phyloP scores from a whole-genome alignment of 2,329 filamentous ascomycete genomes.

The Colletotrichum magnum region DNA sequence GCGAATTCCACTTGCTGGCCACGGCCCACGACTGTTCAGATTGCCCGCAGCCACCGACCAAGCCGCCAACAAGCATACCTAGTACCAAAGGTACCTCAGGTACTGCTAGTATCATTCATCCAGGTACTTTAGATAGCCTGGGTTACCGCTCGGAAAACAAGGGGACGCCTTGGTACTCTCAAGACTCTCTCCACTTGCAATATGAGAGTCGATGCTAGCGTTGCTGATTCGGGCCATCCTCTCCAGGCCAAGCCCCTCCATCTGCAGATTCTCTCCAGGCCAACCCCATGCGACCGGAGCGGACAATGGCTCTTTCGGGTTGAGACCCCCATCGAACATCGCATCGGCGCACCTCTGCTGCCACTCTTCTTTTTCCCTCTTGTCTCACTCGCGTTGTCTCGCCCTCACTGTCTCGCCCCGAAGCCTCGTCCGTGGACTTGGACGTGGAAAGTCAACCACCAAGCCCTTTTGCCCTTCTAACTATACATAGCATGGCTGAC shows the following conservation, averaged over 20 bases:
- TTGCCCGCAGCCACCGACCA: constrained; percentile 26
- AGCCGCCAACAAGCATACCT: not conserved
- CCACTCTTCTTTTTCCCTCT: not conserved
- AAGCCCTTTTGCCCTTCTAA: not conserved
- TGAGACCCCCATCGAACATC: constrained; percentile 7
- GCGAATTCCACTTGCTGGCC: constrained; percentile 9
- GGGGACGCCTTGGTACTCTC: constrained; percentile 8
- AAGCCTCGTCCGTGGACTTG: constrained; percentile 1
- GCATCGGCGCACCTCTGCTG: not conserved
- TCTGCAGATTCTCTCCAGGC: constrained; percentile 25
- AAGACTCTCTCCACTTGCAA: constrained; percentile 22
- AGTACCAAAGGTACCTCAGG: no score
- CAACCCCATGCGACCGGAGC: constrained; percentile 18
- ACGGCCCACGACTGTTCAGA: not conserved
- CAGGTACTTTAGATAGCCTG: constrained; percentile 3
- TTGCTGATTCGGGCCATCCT: constrained; percentile 32
- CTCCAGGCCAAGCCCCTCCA: constrained; percentile 29
- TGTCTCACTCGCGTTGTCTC: constrained; percentile 18
- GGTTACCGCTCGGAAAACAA: constrained; percentile 32
- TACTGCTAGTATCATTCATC: no score
- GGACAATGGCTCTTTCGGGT: constrained; percentile 25
- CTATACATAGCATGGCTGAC: not conserved
- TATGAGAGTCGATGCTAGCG: constrained; percentile 26
- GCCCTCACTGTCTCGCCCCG: not conserved
- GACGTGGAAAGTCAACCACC: not conserved